A percentile compares a stretch with the other conserved stretches of the same genome.
phyloP scores from a whole-genome alignment of 768 basidiomycete species.

The Pleurotus tuoliensis region DNA sequence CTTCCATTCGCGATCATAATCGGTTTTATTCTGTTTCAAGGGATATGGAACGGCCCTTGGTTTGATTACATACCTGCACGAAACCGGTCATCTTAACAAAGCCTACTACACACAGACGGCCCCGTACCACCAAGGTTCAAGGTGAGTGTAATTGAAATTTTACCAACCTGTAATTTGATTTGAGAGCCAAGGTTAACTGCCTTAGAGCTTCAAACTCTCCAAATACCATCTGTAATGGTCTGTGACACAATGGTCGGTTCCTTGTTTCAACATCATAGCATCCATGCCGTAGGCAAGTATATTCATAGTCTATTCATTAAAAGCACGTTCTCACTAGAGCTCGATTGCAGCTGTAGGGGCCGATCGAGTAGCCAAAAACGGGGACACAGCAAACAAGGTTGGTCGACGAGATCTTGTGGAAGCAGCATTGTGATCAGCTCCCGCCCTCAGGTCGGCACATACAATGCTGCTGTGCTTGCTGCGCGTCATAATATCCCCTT shows the following conservation, averaged over 20 bases:
- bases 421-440: not conserved
- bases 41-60: slow-evolving; percentile 96
- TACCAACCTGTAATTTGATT: too few relatives aligned
- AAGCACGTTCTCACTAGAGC: not conserved
- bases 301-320: not conserved
- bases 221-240: slow-evolving; percentile 88
- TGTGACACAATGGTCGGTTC: slow-evolving; percentile 98
- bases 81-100: slow-evolving; percentile 67
- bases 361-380: slow-evolving; percentile 86
- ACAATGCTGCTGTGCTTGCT: slow-evolving; percentile 92
- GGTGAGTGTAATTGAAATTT: slow-evolving; percentile 30
- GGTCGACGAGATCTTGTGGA: slow-evolving; percentile 5
- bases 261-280: slow-evolving; percentile 80
- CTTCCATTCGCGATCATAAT: not conserved
- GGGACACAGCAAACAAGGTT: slow-evolving; percentile 95
- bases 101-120: slow-evolving; percentile 94
- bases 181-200: slow-evolving; percentile 67
- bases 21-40: slow-evolving; percentile 33
- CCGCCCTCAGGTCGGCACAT: slow-evolving; percentile 72
- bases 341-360: slow-evolving; percentile 68
- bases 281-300: slow-evolving; percentile 73
- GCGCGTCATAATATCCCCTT: slow-evolving; percentile 86
- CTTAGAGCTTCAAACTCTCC: slow-evolving; percentile 79
- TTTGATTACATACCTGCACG: slow-evolving; percentile 86
- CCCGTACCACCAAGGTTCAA: slow-evolving; percentile 91